Percentiles rank a stretch among this genome's conserved stretches.
These are phyloP conservation scores for Oidium heveae DNA, from an alignment of 2,329 filamentous ascomycete species.

Conservation along the genomic window DNA sequence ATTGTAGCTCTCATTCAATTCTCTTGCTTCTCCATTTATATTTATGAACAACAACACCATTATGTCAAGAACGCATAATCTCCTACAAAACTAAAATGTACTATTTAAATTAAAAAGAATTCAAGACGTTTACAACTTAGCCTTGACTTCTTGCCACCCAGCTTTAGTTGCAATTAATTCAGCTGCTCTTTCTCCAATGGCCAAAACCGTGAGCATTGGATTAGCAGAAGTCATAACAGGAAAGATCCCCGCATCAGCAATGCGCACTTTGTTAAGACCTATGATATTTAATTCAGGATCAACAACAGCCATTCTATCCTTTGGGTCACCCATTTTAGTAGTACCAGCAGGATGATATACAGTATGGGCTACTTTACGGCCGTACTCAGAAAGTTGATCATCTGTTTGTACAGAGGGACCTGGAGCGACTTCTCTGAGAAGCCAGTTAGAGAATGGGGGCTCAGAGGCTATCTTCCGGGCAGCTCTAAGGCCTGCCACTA, in stretches of 20 bases:
- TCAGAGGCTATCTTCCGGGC: constrained; percentile 14
- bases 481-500: constrained; percentile 17
- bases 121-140: constrained; percentile 8
- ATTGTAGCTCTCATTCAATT: too few species aligned
- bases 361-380: constrained; percentile 57
- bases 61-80: too few species aligned
- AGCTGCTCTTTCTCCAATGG: constrained; percentile 59
- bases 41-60: too few species aligned
- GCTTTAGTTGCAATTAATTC: constrained; percentile 60
- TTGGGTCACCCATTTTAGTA: constrained; percentile 63
- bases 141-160: constrained; percentile 31
- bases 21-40: too few species aligned
- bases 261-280: constrained; percentile 47
- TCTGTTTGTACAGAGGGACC: constrained; percentile 32
- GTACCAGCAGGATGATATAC: constrained; percentile 80
- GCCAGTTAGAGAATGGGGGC: constrained; percentile 17
- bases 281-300: constrained; percentile 46
- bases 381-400: constrained; percentile 61
- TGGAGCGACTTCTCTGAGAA: constrained; percentile 17
- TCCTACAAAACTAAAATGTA: too few species aligned
- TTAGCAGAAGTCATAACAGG: constrained; percentile 71
- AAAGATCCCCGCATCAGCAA: constrained; percentile 73
- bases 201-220: constrained; percentile 73
- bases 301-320: constrained; percentile 55
- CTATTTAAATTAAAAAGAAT: too few species aligned